These are phyloP conservation scores for Lentinula sp. DNA, from an alignment of 768 basidiomycete genomes.

Conservation along the genomic window DNA sequence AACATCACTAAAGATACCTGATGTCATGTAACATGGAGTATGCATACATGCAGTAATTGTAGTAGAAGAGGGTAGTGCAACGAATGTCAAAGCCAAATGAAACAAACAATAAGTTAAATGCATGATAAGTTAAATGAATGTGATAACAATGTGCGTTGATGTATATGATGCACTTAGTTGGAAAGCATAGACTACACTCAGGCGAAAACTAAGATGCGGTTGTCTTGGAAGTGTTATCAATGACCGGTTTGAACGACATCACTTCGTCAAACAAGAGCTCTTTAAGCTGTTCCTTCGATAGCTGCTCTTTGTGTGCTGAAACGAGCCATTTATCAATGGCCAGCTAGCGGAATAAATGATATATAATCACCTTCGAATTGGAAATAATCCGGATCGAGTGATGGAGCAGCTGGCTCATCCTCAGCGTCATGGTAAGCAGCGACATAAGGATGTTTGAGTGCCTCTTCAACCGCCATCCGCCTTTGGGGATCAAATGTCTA, in stretches of 20 bases:
- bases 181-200: too few relatives aligned
- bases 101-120: not conserved
- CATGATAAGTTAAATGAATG: slow-evolving; percentile 1
- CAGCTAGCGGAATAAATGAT: not conserved
- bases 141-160: not conserved
- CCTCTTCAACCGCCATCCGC: slow-evolving; percentile 77
- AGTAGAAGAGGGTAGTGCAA: not conserved
- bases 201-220: not conserved
- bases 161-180: too few relatives aligned
- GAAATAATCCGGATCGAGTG: slow-evolving; percentile 82
- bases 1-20: too few relatives aligned
- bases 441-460: slow-evolving; percentile 78
- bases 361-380: slow-evolving; percentile 62
- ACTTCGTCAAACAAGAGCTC: slow-evolving; percentile 83
- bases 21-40: not conserved
- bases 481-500: slow-evolving; percentile 88
- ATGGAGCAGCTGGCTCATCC: slow-evolving; percentile 80
- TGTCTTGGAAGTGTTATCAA: slow-evolving; percentile 27
- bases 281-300: slow-evolving; percentile 77
- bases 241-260: slow-evolving; percentile 62
- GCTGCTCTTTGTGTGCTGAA: slow-evolving; percentile 54
- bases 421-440: slow-evolving; percentile 82
- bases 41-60: not conserved
- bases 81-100: not conserved
- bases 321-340: not conserved